A percentile compares a stretch with the other conserved stretches of the same genome.
Evolutionary conservation across 495 filamentous ascomycete genomes (phyloP).

Genomic region (Pseudotulostoma volvatum): DNA sequence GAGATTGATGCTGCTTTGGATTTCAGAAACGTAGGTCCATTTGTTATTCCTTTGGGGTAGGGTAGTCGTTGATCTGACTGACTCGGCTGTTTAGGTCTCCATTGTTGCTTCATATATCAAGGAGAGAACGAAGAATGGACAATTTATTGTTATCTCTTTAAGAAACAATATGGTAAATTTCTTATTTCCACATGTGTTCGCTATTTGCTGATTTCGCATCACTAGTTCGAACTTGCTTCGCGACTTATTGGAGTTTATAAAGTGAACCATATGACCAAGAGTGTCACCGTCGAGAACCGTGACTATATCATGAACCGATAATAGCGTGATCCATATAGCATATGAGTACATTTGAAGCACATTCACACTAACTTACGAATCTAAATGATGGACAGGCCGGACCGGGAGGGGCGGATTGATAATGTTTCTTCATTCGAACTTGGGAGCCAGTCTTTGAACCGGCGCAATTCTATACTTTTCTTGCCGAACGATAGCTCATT

Average conservation of each 20-base stretch:
- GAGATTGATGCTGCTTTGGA: constrained; percentile 97
- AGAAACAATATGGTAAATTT: constrained; percentile 78
- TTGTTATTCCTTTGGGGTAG: not conserved
- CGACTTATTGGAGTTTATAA: constrained; percentile 94
- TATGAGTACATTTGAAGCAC: no score
- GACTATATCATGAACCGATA: constrained; percentile 51
- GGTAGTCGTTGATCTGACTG: constrained; percentile 1
- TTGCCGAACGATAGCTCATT: no score
- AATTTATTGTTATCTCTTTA: constrained; percentile 96
- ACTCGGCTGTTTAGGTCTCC: constrained; percentile 49
- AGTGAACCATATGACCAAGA: constrained; percentile 99
- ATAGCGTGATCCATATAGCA: no score
- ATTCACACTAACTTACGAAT: no score
- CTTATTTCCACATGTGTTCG: not conserved
- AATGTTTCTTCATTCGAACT: no score
- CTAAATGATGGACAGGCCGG: no score
- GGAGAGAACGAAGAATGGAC: constrained; percentile 95
- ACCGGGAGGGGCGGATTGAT: no score
- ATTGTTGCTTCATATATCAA: constrained; percentile 99
- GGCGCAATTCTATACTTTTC: no score
- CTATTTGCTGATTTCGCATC: not conserved
- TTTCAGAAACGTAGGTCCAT: constrained; percentile 74
- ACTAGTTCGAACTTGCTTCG: constrained; percentile 79
- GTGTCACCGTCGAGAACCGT: constrained; percentile 83
- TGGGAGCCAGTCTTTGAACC: no score